phyloP scores from a whole-genome alignment of 768 basidiomycete species.

The Fomitopsis pulvina region DNA sequence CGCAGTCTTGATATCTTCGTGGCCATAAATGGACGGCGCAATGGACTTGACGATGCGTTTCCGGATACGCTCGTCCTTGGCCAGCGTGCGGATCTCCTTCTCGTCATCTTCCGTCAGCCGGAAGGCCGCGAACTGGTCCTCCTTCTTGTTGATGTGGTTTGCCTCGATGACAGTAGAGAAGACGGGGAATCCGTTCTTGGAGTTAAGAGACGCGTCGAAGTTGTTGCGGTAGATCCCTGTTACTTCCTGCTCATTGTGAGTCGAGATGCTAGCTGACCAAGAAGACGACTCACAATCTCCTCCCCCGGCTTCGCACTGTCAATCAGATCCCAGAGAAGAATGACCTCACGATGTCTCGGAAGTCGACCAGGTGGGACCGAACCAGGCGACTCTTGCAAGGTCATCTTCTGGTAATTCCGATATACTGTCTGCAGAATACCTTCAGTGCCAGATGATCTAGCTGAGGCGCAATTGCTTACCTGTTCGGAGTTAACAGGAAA shows the following conservation, averaged over 20 bases:
- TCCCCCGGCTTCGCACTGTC: slow-evolving; percentile 98
- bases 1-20: slow-evolving; percentile 98
- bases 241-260: slow-evolving; percentile 61
- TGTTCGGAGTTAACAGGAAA: slow-evolving; percentile 97
- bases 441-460: not conserved
- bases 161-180: slow-evolving; percentile 98
- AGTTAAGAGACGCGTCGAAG: slow-evolving; percentile 95
- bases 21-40: slow-evolving; percentile 97
- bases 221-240: slow-evolving; percentile 99
- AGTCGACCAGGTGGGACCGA: slow-evolving; percentile 96
- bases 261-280: not conserved
- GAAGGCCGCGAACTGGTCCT: slow-evolving; percentile 98
- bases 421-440: slow-evolving; percentile 74
- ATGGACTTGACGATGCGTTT: slow-evolving; percentile 99
- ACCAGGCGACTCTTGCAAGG: slow-evolving; percentile 95
- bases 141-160: slow-evolving; percentile 98
- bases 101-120: slow-evolving; percentile 96
- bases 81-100: slow-evolving; percentile 79
- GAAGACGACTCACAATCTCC: slow-evolving; percentile 67
- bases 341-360: slow-evolving; percentile 93
- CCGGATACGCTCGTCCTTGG: slow-evolving; percentile 89
- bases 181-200: slow-evolving; percentile 98
- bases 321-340: slow-evolving; percentile 96
- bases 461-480: slow-evolving; percentile 31
- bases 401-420: slow-evolving; percentile 98